Evolutionary conservation across 1,139 yeast species (phyloP).

Genomic region (Debaryomyces subglobosus): DNA sequence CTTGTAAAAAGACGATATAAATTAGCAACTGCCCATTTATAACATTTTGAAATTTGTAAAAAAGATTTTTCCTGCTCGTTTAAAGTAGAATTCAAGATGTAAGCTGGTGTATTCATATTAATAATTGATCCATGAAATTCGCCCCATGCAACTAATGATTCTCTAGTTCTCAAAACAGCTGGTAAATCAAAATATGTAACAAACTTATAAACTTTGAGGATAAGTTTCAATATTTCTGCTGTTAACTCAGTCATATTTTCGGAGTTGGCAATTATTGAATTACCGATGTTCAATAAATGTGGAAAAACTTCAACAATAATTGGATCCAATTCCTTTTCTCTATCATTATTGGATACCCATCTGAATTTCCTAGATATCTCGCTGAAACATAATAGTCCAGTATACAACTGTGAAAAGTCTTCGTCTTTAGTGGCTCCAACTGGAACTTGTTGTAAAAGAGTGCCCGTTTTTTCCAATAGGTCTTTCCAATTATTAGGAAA

Average conservation of each 20-base stretch:
- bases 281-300: conserved; percentile 66
- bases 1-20: conserved; percentile 73
- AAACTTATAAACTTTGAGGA: conserved; percentile 80
- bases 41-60: conserved; percentile 60
- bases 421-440: conserved; percentile 28
- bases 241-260: conserved; percentile 40
- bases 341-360: conserved; percentile 68
- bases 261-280: conserved; percentile 49
- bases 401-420: conserved; percentile 62
- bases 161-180: conserved; percentile 59
- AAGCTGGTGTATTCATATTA: conserved; percentile 58
- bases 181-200: conserved; percentile 84
- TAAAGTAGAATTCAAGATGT: conserved; percentile 33
- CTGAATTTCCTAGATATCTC: conserved; percentile 77
- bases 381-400: conserved; percentile 75
- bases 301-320: conserved; percentile 71
- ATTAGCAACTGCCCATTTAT: conserved; percentile 90
- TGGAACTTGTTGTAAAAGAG: conserved; percentile 50
- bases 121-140: conserved; percentile 73
- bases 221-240: conserved; percentile 78
- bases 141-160: conserved; percentile 71
- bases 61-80: conserved; percentile 41
- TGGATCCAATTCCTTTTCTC: conserved; percentile 58
- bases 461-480: conserved; percentile 60
- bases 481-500: conserved; percentile 74